phyloP scores from a whole-genome alignment of 768 basidiomycete species.

The Boletales sp. region DNA sequence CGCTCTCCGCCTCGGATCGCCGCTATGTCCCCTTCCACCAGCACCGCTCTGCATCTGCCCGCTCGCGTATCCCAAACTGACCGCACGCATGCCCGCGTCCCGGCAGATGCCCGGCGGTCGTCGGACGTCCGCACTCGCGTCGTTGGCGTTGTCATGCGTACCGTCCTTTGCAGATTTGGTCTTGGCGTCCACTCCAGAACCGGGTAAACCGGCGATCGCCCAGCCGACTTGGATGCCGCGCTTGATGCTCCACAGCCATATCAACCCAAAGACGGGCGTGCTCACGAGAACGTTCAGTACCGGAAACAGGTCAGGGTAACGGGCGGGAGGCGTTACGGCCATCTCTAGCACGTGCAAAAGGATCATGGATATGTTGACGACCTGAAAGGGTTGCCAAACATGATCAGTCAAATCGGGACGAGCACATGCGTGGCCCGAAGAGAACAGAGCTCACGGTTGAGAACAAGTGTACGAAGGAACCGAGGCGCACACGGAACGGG shows the following conservation, averaged over 20 bases:
- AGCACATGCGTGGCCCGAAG: too few relatives aligned
- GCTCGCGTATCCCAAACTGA: slow-evolving; percentile 25
- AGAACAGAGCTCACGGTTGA: slow-evolving; percentile 40
- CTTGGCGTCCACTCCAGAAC: slow-evolving; percentile 9
- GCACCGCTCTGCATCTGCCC: too few relatives aligned
- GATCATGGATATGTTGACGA: slow-evolving; percentile 52
- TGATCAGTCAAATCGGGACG: neutral
- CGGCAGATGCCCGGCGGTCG: neutral
- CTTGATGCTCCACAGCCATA: slow-evolving; percentile 90
- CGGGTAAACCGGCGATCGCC: slow-evolving; percentile 61
- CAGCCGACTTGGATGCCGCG: slow-evolving; percentile 76
- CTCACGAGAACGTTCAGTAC: slow-evolving; percentile 83
- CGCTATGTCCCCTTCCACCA: slow-evolving; percentile 5
- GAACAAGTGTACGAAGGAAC: slow-evolving; percentile 49
- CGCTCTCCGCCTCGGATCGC: slow-evolving; percentile 23
- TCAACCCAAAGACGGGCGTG: slow-evolving; percentile 72
- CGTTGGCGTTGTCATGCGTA: slow-evolving; percentile 1
- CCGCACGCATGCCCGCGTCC: slow-evolving; percentile 22
- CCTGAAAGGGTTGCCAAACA: slow-evolving; percentile 30
- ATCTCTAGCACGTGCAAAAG: slow-evolving; percentile 64
- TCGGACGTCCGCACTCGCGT: neutral
- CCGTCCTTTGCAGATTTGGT: neutral
- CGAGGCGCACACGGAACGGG: slow-evolving; percentile 46
- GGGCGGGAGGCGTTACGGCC: slow-evolving; percentile 57
- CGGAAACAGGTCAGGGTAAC: slow-evolving; percentile 81